Conservation (phyloP, 2,329 filamentous ascomycete genomes). For the Cladosporium colombiae region DNA sequence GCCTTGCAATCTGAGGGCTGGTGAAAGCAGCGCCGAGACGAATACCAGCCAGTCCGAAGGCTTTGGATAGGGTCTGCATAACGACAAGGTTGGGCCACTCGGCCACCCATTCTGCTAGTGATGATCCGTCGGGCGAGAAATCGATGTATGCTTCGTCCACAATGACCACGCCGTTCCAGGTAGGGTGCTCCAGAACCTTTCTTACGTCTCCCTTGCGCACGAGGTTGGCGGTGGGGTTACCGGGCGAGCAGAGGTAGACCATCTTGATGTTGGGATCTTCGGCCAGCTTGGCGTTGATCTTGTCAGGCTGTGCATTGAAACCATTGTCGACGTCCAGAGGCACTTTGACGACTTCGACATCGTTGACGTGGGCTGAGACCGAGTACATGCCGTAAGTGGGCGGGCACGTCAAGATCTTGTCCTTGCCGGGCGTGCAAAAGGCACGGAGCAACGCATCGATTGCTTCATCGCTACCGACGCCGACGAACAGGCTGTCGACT, state of each 20-base stretch:
- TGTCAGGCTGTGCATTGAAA: conserved; percentile 73
- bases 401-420: conserved; percentile 91
- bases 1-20: conserved; percentile 67
- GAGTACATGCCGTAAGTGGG: conserved; percentile 99
- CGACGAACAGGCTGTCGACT: conserved; percentile 86
- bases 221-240: conserved; percentile 85
- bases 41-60: conserved; percentile 93
- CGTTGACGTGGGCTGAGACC: conserved; percentile 92
- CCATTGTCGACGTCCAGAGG: conserved; percentile 70
- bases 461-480: conserved; percentile 93
- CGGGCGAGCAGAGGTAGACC: conserved; percentile 89
- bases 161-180: conserved; percentile 92
- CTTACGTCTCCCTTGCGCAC: conserved; percentile 74
- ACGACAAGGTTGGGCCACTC: conserved; percentile 96
- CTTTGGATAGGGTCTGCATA: conserved; percentile 98
- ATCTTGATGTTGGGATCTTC: conserved; percentile 73
- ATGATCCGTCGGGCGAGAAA: conserved; percentile 77
- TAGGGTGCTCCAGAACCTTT: conserved; percentile 76
- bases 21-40: conserved; percentile 85
- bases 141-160: conserved; percentile 97
- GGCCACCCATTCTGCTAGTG: conserved; percentile 84
- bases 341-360: conserved; percentile 82
- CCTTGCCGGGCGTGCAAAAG: conserved; percentile 84
- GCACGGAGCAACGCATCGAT: conserved; percentile 92
- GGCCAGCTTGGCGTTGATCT: conserved; percentile 67